A percentile compares a stretch with the other conserved stretches of the same genome.
phyloP scores from a whole-genome alignment of 1,139 yeast genomes.

The Protomyces inouyei region DNA sequence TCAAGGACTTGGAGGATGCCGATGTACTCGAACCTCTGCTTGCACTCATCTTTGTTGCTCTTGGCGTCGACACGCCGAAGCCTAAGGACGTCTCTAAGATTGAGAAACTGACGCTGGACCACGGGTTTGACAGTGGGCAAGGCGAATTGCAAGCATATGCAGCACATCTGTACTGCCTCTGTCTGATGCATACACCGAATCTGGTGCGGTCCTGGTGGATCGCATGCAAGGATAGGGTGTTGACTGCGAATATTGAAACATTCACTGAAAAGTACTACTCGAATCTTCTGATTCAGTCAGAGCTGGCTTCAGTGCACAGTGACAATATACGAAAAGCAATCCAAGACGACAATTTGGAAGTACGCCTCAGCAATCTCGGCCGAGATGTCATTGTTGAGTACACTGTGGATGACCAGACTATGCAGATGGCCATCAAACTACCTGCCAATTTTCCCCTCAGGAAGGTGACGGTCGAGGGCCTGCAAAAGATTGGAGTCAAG shows the following conservation, averaged over 20 bases:
- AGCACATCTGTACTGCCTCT: slow-evolving; percentile 54
- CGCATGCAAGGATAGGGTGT: slow-evolving; percentile 54
- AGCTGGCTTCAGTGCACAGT: slow-evolving; percentile 52
- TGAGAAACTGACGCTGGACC: slow-evolving; percentile 36
- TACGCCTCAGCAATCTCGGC: slow-evolving; percentile 57
- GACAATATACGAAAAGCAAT: slow-evolving; percentile 35
- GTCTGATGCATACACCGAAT: slow-evolving; percentile 61
- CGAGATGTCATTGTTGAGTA: slow-evolving; percentile 72
- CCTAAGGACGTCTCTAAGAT: slow-evolving; percentile 29
- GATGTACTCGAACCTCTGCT: slow-evolving; percentile 45
- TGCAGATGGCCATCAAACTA: slow-evolving; percentile 70
- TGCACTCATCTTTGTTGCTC: slow-evolving; percentile 33
- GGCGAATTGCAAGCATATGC: slow-evolving; percentile 34
- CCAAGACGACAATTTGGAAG: slow-evolving; percentile 51
- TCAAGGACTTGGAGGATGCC: slow-evolving; percentile 51
- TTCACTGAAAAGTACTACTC: slow-evolving; percentile 61
- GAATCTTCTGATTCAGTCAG: slow-evolving; percentile 56
- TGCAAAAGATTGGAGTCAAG: slow-evolving; percentile 77
- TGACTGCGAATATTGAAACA: slow-evolving; percentile 55
- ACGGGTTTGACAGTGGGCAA: slow-evolving; percentile 36
- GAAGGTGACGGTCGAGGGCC: slow-evolving; percentile 69
- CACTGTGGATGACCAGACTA: slow-evolving; percentile 78
- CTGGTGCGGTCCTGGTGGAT: slow-evolving; percentile 68
- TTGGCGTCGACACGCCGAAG: slow-evolving; percentile 30
- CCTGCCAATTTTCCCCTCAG: slow-evolving; percentile 72